Evolutionary conservation across 2,329 filamentous ascomycete genomes (phyloP).

Genomic region (Alternaria alternata): DNA sequence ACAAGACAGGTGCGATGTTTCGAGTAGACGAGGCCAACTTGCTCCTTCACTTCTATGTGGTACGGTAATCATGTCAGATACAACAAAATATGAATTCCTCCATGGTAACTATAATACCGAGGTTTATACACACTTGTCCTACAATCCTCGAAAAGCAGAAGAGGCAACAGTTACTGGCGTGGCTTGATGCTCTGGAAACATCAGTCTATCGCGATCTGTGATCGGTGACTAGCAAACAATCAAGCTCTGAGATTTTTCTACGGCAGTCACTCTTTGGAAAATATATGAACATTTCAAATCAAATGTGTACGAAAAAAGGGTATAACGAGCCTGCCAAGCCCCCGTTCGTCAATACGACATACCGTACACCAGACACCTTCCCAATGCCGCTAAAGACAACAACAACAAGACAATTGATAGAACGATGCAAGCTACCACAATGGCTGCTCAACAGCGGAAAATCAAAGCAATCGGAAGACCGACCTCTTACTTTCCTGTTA

Average conservation of each 20-base stretch:
- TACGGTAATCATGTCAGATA: not conserved
- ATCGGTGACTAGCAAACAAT: no score
- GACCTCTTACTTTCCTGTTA: constrained; percentile 34
- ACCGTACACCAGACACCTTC: constrained; percentile 19
- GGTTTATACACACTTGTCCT: not conserved
- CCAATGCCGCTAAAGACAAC: constrained; percentile 26
- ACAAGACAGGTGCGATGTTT: not conserved
- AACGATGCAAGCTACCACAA: constrained; percentile 1
- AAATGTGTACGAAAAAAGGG: constrained; percentile 14
- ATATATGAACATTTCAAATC: not conserved
- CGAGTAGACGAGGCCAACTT: not conserved
- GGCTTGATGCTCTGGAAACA: no score
- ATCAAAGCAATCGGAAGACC: not conserved
- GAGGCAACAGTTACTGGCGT: no score
- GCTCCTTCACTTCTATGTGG: not conserved
- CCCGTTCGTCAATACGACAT: not conserved
- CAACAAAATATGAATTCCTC: not conserved
- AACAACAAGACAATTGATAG: constrained; percentile 8
- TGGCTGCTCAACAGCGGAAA: no score
- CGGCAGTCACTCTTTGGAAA: no score
- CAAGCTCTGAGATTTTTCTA: not conserved
- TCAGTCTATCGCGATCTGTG: no score
- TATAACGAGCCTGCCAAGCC: constrained; percentile 12
- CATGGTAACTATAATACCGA: not conserved
- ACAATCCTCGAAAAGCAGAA: no score